Evolutionary conservation across 2,329 filamentous ascomycete species (phyloP), one percentile per base, ranked within the genome.

Genomic region (Fusarium papillatum): DNA sequence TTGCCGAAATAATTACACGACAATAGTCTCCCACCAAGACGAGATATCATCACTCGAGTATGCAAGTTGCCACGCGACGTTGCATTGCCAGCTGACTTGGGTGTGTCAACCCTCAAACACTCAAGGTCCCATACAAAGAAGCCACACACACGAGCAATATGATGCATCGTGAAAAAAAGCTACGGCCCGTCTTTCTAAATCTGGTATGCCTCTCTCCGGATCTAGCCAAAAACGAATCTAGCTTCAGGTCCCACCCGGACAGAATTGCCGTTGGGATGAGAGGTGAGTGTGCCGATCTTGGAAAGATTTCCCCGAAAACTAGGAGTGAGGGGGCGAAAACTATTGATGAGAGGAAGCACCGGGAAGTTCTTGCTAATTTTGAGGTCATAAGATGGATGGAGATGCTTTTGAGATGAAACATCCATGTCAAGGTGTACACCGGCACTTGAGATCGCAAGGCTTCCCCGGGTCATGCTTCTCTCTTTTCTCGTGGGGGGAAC

Each of bases 201-300:
- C 39, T 22, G 55, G 74, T 13, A 69, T 62, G 48, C 34, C 10
- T 17, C 60, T 72, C 74, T 76, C 65, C 68, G 68, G 74, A 34
- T 24, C 71, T 76, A 76, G 53, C 74, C 24, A 72, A 36, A 29
- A 29, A 4, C 11, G n/a, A 31, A 22, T 24, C 26, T 61, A 43
- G 66, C 22, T 36, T 46, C 34, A 34, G 59, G 59, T 22, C 34
- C 66, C 36, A 50, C 48, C 66, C 74, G 75, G 77, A 24, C 67
- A 77, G 67, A 79, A 72, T 78, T 78, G 75, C 75, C 71, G 64
- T 63, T 41, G 48, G 19, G 41, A 19, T 24, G 17, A 48, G 60
- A 67, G 68, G 63, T 36, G 19, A 13, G 50, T n/a, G n/a, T 38
- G 53, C 65, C 57, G 22, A 41, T 29, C 53, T 65, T 72, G 64